Percentiles rank a stretch among this genome's conserved stretches.
phyloP scores from a whole-genome alignment of 768 basidiomycete genomes.

The Bullera alba region DNA sequence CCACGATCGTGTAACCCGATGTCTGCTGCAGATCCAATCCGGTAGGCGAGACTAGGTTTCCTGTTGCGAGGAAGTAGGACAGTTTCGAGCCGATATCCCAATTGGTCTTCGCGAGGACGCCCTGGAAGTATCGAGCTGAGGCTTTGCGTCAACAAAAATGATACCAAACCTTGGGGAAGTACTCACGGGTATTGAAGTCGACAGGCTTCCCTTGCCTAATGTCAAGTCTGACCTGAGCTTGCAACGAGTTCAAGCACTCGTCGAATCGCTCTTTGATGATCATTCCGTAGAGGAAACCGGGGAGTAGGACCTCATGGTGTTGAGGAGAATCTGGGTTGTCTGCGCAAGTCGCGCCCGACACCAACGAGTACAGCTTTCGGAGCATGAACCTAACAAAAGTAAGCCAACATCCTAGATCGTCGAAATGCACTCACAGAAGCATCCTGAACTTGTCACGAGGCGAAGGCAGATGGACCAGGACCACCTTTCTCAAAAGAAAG shows the following conservation, averaged over 20 bases:
- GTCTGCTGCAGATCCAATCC: conserved; percentile 96
- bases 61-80: conserved; percentile 92
- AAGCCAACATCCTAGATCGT: neutral
- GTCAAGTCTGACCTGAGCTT: conserved; percentile 63
- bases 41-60: conserved; percentile 86
- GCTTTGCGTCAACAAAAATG: neutral
- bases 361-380: conserved; percentile 83
- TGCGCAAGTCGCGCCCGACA: conserved; percentile 78
- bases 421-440: conserved; percentile 63
- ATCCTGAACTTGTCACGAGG: conserved; percentile 91
- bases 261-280: conserved; percentile 97
- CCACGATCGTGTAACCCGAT: conserved; percentile 97
- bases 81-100: conserved; percentile 87
- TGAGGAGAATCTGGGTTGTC: conserved; percentile 99
- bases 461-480: conserved; percentile 80
- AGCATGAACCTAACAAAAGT: conserved; percentile 79
- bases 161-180: neutral
- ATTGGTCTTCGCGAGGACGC: conserved; percentile 67
- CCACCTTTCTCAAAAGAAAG: conserved; percentile 73
- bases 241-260: conserved; percentile 62
- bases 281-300: conserved; percentile 87
- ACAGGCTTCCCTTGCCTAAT: conserved; percentile 63
- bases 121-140: conserved; percentile 71
- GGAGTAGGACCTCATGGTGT: conserved; percentile 93
- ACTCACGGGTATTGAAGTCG: conserved; percentile 84